Evolutionary conservation across 1,284 basidiomycete genomes (phyloP).

Genomic region (Apiotrichum montevideense): DNA sequence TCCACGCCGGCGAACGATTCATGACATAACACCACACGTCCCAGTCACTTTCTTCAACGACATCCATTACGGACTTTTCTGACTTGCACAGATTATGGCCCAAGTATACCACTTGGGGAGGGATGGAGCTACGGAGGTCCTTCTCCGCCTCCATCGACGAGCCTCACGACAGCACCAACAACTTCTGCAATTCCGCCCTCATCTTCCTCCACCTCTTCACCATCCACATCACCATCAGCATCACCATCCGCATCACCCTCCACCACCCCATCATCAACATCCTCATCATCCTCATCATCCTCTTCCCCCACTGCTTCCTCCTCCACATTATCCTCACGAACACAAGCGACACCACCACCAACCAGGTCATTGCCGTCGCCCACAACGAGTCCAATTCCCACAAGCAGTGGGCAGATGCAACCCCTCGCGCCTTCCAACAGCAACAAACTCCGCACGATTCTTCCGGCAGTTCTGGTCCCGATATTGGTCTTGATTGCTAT

Average conservation of each 20-base stretch:
- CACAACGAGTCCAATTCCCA: neutral
- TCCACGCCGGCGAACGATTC: neutral
- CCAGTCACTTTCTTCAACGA: too few relatives aligned
- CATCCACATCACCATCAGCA: neutral
- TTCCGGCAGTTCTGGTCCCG: constrained; percentile 3
- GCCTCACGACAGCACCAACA: neutral
- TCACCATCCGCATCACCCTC: neutral
- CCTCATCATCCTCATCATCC: neutral
- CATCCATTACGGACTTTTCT: neutral
- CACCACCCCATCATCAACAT: neutral
- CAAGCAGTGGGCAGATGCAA: neutral
- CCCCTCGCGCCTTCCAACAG: neutral
- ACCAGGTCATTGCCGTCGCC: neutral
- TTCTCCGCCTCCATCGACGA: neutral
- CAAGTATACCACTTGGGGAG: constrained; percentile 21
- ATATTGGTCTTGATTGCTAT: neutral
- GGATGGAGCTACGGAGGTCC: constrained; percentile 25
- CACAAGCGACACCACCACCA: neutral
- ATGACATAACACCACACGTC: too few relatives aligned
- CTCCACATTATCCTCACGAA: neutral
- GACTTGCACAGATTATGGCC: constrained; percentile 20
- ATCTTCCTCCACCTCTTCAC: neutral
- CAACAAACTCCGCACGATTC: neutral
- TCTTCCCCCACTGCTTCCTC: neutral
- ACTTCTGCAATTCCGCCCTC: neutral